Evolutionary conservation across 257 asterid genomes (phyloP), one percentile per base, ranked within the genome.

Genomic region (Eucommia ulmoides): DNA sequence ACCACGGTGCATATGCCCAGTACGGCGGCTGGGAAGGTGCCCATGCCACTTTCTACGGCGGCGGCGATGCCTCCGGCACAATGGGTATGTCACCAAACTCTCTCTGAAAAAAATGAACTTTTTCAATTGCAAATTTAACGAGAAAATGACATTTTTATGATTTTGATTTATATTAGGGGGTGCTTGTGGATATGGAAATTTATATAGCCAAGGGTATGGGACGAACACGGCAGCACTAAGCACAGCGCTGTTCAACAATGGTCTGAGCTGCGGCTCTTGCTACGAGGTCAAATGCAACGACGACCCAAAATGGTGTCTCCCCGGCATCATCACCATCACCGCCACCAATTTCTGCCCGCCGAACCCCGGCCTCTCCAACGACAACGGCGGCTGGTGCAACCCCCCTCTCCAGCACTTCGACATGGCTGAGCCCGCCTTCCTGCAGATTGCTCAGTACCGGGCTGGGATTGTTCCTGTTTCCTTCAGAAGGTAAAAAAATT

Each of bases 311-410:
- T 58, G 45, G 67, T 72, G 97, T 49, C 52, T 79, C 8, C 56
- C 80, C 1, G 95, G 95, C n/a, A 62, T 68, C 45, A 81, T 84
- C 54, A 75, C 53, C 5, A 86, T 88, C 55, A 88, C 97, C 0
- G 97, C 69, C 41, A 88, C 97, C 4, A 83, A 88, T 38, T 88
- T 88, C 70, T 88, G 97, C 72, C 97, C 97, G 6, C 72, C 79
- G 23, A 72, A 72, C 63, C 41, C 19, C 23, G 71, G 70, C 48
- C 63, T 65, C 59, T 70, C 96, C 0, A 88, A 79, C 33, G 76
- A 79, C 60, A 67, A 79, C 61, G 95, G 97, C 14, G 97, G 97
- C 1, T 88, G 97, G 97, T 88, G 97, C 78, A 88, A 88, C 58
- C 88, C 95, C 41, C 97, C 97, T 3, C 97, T 78, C 7, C 93